Evolutionary conservation across 768 basidiomycete genomes (phyloP).

Genomic region (Russula sp.): DNA sequence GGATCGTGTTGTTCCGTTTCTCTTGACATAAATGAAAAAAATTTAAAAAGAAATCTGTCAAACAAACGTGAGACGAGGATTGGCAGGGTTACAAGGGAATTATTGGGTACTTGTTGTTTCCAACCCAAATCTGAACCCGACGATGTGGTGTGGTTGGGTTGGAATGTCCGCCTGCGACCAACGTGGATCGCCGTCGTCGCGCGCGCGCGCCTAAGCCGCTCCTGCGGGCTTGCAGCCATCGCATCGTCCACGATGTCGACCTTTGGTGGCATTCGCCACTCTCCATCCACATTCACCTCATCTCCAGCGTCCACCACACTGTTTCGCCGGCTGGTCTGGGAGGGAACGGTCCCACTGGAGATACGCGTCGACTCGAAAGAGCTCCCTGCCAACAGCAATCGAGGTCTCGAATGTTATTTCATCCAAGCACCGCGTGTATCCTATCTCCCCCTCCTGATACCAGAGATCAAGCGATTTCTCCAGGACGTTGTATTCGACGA

Average conservation of each 20-base stretch:
- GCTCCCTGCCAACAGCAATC: constrained; percentile 83
- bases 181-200: not conserved
- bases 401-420: constrained; percentile 85
- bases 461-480: constrained; percentile 81
- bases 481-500: constrained; percentile 93
- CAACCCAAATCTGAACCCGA: not conserved
- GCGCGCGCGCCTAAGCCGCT: not conserved
- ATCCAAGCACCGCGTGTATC: constrained; percentile 85
- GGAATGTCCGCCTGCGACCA: too few relatives aligned
- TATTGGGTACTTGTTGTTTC: too few relatives aligned
- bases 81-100: not conserved
- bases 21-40: not conserved
- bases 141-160: not conserved
- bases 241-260: constrained; percentile 26
- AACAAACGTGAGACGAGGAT: not conserved
- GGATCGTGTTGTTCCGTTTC: not conserved
- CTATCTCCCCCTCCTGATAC: constrained; percentile 87
- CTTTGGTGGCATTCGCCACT: constrained; percentile 28
- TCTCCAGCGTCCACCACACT: constrained; percentile 64
- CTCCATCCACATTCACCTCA: constrained; percentile 37
- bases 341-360: constrained; percentile 83
- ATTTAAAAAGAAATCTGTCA: not conserved
- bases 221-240: not conserved
- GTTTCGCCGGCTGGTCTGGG: constrained; percentile 86
- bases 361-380: constrained; percentile 85